phyloP scores from a whole-genome alignment of 176 grass and related monocot species.

The Oryza longistaminata region DNA sequence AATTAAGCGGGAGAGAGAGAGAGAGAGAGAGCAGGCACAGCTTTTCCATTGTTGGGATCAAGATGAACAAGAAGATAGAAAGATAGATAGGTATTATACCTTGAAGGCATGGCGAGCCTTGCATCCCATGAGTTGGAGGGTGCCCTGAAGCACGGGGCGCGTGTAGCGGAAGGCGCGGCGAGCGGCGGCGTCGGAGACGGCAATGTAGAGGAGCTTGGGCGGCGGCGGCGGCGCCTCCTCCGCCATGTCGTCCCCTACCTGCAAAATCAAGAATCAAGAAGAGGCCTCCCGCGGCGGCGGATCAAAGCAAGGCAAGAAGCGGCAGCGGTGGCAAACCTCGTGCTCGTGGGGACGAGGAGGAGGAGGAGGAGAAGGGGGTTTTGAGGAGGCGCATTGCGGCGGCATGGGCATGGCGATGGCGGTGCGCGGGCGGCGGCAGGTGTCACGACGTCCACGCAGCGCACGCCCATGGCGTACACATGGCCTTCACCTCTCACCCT shows the following conservation, averaged over 20 bases:
- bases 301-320: neutral
- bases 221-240: conserved; percentile 25
- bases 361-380: neutral
- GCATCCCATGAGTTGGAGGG: conserved; percentile 98
- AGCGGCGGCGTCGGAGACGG: conserved; percentile 54
- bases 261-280: conserved; percentile 16
- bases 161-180: conserved; percentile 77
- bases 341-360: neutral
- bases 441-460: conserved; percentile 55
- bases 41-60: neutral
- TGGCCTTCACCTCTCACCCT: conserved; percentile 38
- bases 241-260: conserved; percentile 37
- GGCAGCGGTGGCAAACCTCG: conserved; percentile 7
- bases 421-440: conserved; percentile 18
- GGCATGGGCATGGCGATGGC: conserved; percentile 30
- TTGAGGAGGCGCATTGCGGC: conserved; percentile 49
- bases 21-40: neutral
- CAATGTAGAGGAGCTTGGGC: conserved; percentile 87
- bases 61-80: neutral
- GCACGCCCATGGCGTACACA: conserved; percentile 55
- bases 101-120: conserved; percentile 98
- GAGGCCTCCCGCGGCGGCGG: neutral
- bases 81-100: conserved; percentile 23
- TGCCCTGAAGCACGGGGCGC: conserved; percentile 83
- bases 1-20: neutral